A percentile compares a stretch with the other conserved stretches of the same genome.
phyloP scores from a whole-genome alignment of 1,284 basidiomycete species.

The Boletus sp. region DNA sequence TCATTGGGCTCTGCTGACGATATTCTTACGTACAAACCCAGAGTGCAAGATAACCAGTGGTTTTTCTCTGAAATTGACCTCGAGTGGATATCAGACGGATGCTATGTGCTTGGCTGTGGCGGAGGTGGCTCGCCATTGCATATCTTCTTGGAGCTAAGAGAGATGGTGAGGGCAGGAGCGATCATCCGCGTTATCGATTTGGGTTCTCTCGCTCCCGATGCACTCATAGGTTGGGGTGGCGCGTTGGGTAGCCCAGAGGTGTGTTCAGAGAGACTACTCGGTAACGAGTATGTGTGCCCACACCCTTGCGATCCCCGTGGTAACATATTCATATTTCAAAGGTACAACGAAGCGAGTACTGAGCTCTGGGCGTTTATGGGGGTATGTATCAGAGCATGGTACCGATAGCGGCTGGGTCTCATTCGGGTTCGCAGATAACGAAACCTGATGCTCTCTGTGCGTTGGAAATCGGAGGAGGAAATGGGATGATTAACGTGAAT shows the following conservation, averaged over 20 bases:
- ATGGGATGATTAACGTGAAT: slow-evolving; percentile 49
- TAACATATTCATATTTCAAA: slow-evolving; percentile 7
- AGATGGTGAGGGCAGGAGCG: slow-evolving; percentile 45
- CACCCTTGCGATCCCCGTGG: background rate
- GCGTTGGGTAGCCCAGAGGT: slow-evolving; percentile 38
- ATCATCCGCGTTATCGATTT: slow-evolving; percentile 40
- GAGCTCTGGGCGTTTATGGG: slow-evolving; percentile 28
- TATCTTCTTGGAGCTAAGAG: slow-evolving; percentile 43
- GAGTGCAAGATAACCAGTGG: slow-evolving; percentile 36
- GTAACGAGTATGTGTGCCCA: slow-evolving; percentile 38
- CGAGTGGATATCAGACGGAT: slow-evolving; percentile 53
- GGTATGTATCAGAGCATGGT: slow-evolving; percentile 10
- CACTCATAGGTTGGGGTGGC: slow-evolving; percentile 36
- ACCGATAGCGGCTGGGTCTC: slow-evolving; percentile 3
- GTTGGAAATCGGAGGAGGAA: slow-evolving; percentile 54
- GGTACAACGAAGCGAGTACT: slow-evolving; percentile 32
- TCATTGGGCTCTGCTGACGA: slow-evolving; percentile 15
- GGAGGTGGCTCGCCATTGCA: slow-evolving; percentile 52
- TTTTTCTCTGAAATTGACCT: slow-evolving; percentile 38
- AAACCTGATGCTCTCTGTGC: slow-evolving; percentile 38
- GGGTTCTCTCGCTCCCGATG: slow-evolving; percentile 24
- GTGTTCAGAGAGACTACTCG: slow-evolving; percentile 35
- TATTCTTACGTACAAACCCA: slow-evolving; percentile 36
- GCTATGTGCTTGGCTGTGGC: slow-evolving; percentile 51
- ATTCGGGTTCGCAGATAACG: slow-evolving; percentile 27